Base-by-base conservation (phyloP, 2,329 filamentous ascomycete genomes). In the Emericellopsis cladophorae region DNA sequence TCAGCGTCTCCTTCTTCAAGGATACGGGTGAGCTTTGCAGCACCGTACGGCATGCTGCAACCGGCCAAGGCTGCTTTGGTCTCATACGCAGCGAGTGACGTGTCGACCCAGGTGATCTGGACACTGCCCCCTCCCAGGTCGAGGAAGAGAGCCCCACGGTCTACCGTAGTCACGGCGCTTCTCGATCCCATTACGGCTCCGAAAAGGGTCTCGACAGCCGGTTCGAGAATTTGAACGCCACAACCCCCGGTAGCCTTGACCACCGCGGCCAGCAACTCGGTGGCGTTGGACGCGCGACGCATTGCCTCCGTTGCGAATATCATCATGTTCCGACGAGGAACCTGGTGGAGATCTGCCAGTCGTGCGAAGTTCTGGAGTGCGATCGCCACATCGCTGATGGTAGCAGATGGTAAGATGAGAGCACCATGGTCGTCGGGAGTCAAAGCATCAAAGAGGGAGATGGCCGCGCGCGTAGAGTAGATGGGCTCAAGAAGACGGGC, bases 251-350 rank as follows among this genome's bases (percentile, higher is more conserved):
- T 81, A 3, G 66, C 65, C 3, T 66, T 55, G 35, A 70, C 65
- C 46, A 95, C 89, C 26, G 71, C 68, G 0, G 63, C 56, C 2
- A 84, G 67, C 60, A 92, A 86, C 1, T 76, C 72, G 16, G 65
- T 66, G 1, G 80, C 78, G 53, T 95, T 95, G 43, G 73, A 60
- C 6, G 89, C 86, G 21, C 79, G 84, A 36, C 89, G 78, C 56
- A 89, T 92, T 4, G 89, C 89, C 59, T 95, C 89, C 0, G 89
- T 95, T 16, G 88, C 89, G 34, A 95, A 75, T 9, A 95, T 74
- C 16, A 75, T 73, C 44, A 90, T 74, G 47, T 88, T 79, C 29
- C 60, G 49, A 1, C 67, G 55, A 0, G 76, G 76, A 0, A 95
- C 85, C 15, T 69, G 67, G 53, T 85, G 86, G 43, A 80, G 74